A percentile compares a stretch with the other conserved stretches of the same genome.
phyloP scores from a whole-genome alignment of 495 filamentous ascomycete species.

The Talaromyces thailandensis region DNA sequence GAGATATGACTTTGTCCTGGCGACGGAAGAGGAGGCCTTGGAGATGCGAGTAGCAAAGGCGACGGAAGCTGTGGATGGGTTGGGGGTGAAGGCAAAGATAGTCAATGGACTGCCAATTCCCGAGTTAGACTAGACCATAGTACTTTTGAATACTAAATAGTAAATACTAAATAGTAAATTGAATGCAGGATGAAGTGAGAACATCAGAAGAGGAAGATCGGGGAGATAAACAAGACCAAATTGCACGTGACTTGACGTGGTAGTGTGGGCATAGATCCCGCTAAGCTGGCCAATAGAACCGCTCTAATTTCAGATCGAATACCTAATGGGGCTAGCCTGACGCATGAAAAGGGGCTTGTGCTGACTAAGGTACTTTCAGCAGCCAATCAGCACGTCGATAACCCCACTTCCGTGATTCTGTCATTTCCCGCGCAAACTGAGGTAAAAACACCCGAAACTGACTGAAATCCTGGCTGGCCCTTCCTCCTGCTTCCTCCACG shows the following conservation, averaged over 20 bases:
- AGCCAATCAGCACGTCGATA: background rate
- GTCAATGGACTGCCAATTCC: conserved; percentile 66
- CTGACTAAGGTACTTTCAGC: background rate
- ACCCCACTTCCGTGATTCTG: background rate
- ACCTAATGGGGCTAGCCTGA: background rate
- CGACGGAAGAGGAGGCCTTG: conserved; percentile 52
- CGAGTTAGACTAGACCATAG: conserved; percentile 38
- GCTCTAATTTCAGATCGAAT: background rate
- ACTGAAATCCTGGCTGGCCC: background rate
- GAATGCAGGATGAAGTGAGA: too few relatives aligned
- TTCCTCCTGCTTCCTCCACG: background rate
- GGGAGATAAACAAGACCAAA: background rate
- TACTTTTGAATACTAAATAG: too few relatives aligned
- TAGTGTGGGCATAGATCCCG: background rate
- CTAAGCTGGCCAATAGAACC: background rate
- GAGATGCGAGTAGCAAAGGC: conserved; percentile 56
- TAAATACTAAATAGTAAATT: too few relatives aligned
- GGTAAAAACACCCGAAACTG: background rate
- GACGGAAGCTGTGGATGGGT: conserved; percentile 49
- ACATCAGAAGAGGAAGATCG: background rate
- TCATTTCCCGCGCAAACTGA: background rate
- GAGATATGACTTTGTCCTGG: conserved; percentile 54
- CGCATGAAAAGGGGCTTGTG: background rate
- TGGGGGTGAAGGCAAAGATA: conserved; percentile 55
- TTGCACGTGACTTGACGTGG: background rate